Conservation (phyloP, 352 stramenopile species). For the Pythium apleroticum region DNA sequence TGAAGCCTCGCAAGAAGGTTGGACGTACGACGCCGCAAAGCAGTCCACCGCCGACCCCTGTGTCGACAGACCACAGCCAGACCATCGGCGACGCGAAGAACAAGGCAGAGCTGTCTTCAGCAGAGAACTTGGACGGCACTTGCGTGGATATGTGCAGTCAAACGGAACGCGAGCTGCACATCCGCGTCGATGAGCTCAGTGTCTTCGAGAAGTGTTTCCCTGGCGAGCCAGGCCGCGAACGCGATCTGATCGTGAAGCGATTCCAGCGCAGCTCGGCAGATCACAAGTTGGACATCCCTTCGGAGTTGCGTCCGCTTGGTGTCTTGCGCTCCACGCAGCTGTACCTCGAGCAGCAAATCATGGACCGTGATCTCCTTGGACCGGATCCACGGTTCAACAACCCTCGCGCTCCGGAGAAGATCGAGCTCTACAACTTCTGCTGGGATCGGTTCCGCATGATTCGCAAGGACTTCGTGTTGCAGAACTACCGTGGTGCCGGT, state of each 20-base stretch:
- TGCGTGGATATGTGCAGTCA: conserved; percentile 87
- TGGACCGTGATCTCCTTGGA: conserved; percentile 72
- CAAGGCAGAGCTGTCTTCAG: conserved; percentile 62
- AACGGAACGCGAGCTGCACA: conserved; percentile 80
- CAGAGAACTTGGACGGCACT: conserved; percentile 66
- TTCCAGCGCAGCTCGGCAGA: conserved; percentile 87
- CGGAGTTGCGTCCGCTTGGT: conserved; percentile 74
- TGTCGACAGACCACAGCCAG: not conserved
- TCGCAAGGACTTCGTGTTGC: conserved; percentile 95
- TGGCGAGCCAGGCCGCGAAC: conserved; percentile 49
- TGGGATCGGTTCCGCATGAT: conserved; percentile 96
- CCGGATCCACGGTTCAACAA: conserved; percentile 69
- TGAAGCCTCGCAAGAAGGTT: conserved; percentile 25
- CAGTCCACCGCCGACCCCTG: conserved; percentile 19
- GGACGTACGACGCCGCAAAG: conserved; percentile 9
- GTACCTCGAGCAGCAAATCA: conserved; percentile 85
- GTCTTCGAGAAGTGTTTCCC: conserved; percentile 85
- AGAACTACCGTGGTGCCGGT: conserved; percentile 94
- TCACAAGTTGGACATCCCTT: conserved; percentile 83
- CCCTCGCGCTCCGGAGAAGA: conserved; percentile 65
- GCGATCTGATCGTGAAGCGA: conserved; percentile 82
- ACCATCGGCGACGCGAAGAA: conserved; percentile 34
- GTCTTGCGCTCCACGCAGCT: conserved; percentile 78
- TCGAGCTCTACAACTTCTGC: conserved; percentile 96
- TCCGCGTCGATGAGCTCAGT: conserved; percentile 84